phyloP scores from a whole-genome alignment of 305 asterid genomes.

The Stenogyne calaminthoides region DNA sequence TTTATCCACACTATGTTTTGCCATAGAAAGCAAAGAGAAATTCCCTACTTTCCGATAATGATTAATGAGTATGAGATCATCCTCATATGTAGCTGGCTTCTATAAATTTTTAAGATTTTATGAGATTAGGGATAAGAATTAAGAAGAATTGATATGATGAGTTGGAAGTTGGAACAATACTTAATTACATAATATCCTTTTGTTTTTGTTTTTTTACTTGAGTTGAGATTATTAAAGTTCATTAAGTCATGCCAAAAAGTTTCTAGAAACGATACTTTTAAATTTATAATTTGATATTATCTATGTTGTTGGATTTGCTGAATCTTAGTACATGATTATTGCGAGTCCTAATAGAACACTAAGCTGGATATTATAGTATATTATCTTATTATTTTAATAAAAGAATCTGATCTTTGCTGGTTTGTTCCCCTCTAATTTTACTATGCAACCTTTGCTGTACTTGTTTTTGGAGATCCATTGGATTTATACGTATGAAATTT shows the following conservation, averaged over 20 bases:
- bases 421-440: conserved; percentile 35
- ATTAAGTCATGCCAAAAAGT: conserved; percentile 25
- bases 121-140: conserved; percentile 36
- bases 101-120: background rate
- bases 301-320: conserved; percentile 34
- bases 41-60: background rate
- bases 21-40: too few species aligned
- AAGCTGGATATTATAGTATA: conserved; percentile 25
- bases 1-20: too few species aligned
- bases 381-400: conserved; percentile 2
- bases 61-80: background rate
- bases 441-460: conserved; percentile 16
- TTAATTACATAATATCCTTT: conserved; percentile 27
- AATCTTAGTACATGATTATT: conserved; percentile 36
- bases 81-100: background rate
- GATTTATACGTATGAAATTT: background rate
- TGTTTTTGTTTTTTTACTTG: conserved; percentile 6
- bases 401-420: conserved; percentile 33
- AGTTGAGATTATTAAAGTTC: background rate
- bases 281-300: conserved; percentile 25
- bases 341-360: conserved; percentile 40
- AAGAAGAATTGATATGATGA: conserved; percentile 19
- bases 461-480: background rate
- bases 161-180: conserved; percentile 32
- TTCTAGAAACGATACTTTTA: conserved; percentile 39